phyloP scores from a whole-genome alignment of 192 early-diverging fungal genomes.

The Spizellomyces sp. region DNA sequence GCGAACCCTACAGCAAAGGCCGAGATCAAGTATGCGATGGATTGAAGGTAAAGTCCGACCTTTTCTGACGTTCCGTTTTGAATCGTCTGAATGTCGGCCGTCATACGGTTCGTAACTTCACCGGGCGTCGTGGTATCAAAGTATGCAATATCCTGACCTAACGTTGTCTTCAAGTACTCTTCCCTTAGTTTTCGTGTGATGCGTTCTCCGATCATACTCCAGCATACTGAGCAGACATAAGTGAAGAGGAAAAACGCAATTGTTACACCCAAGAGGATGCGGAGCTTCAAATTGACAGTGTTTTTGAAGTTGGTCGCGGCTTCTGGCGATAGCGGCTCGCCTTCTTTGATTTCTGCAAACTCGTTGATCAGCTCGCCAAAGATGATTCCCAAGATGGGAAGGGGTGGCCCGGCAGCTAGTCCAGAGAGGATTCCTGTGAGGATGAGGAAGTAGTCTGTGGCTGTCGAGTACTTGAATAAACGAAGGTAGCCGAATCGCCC shows the following conservation, averaged over 20 bases:
- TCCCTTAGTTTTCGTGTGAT: background rate
- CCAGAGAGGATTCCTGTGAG: constrained; percentile 2
- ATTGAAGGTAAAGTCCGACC: constrained; percentile 25
- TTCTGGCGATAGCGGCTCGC: background rate
- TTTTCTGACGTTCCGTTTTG: constrained; percentile 36
- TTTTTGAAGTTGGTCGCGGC: background rate
- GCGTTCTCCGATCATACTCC: constrained; percentile 15
- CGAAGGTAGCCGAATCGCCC: constrained; percentile 1
- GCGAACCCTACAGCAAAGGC: constrained; percentile 14
- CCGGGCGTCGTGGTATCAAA: constrained; percentile 1
- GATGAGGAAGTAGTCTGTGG: constrained; percentile 1
- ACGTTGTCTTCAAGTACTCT: background rate
- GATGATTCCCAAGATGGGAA: constrained; percentile 14
- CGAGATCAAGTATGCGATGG: constrained; percentile 13
- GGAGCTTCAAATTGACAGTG: background rate
- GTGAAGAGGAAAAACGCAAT: constrained; percentile 7
- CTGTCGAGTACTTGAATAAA: constrained; percentile 3
- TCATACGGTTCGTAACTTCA: constrained; percentile 1
- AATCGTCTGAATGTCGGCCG: constrained; percentile 21
- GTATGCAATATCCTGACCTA: background rate
- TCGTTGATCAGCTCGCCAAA: constrained; percentile 14
- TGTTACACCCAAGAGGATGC: background rate
- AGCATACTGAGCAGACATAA: constrained; percentile 6
- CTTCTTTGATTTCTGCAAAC: background rate
- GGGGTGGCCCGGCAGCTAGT: constrained; percentile 1